These are phyloP conservation scores for Escovopsis weberi DNA, from an alignment of 2,329 filamentous ascomycete genomes.

Conservation along the genomic window DNA sequence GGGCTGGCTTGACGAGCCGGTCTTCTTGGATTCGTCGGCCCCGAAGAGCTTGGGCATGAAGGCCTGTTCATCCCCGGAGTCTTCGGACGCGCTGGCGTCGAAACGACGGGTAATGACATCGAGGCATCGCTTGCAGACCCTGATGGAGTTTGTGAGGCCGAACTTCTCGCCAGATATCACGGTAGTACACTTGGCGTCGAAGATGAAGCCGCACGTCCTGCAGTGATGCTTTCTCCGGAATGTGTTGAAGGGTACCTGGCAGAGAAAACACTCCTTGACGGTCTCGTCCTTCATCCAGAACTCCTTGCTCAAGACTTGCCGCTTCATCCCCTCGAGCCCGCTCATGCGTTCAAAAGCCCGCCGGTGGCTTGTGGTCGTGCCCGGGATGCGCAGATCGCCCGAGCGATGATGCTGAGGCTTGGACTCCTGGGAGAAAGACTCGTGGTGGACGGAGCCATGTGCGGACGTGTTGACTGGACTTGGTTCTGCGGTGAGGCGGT, in stretches of 20 bases:
- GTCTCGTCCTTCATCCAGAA: slow-evolving; percentile 99
- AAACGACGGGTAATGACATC: slow-evolving; percentile 81
- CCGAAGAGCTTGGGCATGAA: slow-evolving; percentile 52
- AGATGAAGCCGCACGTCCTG: slow-evolving; percentile 92
- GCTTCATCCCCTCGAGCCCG: slow-evolving; percentile 57
- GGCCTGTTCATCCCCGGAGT: slow-evolving; percentile 65
- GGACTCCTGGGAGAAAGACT: slow-evolving; percentile 36
- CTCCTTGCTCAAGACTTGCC: slow-evolving; percentile 81
- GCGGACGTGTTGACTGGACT: slow-evolving; percentile 44
- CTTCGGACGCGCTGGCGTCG: slow-evolving; percentile 75
- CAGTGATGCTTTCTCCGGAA: slow-evolving; percentile 96
- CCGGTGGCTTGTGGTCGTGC: slow-evolving; percentile 38
- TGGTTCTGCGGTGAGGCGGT: slow-evolving; percentile 40
- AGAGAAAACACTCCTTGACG: slow-evolving; percentile 92
- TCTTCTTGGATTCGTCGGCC: slow-evolving; percentile 33
- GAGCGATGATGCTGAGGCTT: slow-evolving; percentile 30
- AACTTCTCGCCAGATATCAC: slow-evolving; percentile 81
- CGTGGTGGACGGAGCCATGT: slow-evolving; percentile 42
- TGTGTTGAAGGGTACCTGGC: slow-evolving; percentile 77
- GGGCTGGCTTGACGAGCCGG: slow-evolving; percentile 12
- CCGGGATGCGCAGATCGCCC: slow-evolving; percentile 36
- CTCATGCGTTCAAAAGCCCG: slow-evolving; percentile 44
- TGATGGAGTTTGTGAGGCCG: slow-evolving; percentile 67
- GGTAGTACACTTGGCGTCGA: slow-evolving; percentile 89
- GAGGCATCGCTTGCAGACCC: slow-evolving; percentile 88